Percentiles rank a stretch among this genome's conserved stretches.
phyloP scores from a whole-genome alignment of 2,329 filamentous ascomycete species.

The Canariomyces notabilis region DNA sequence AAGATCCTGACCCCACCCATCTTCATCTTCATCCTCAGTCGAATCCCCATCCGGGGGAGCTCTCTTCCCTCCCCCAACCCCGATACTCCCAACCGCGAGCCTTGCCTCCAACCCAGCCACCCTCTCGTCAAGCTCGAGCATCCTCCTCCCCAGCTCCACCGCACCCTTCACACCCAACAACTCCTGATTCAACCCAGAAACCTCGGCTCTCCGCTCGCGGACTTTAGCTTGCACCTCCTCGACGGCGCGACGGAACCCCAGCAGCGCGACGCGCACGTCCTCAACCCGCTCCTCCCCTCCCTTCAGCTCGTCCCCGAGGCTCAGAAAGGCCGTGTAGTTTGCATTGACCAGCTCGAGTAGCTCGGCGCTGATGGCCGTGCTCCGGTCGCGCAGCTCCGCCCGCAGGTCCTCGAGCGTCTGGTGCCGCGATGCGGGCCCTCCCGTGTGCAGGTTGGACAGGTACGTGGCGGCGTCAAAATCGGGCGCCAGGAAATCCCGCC shows the following conservation, averaged over 20 bases:
- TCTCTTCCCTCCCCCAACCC: slow-evolving; percentile 22
- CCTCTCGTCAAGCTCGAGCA: slow-evolving; percentile 64
- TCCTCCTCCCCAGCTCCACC: slow-evolving; percentile 55
- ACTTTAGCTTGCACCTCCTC: slow-evolving; percentile 67
- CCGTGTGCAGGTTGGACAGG: slow-evolving; percentile 48
- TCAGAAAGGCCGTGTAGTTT: slow-evolving; percentile 89
- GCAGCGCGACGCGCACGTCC: slow-evolving; percentile 77
- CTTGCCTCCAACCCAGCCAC: slow-evolving; percentile 58
- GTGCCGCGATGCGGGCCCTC: slow-evolving; percentile 61
- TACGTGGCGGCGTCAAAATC: slow-evolving; percentile 77
- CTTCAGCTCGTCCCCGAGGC: slow-evolving; percentile 71
- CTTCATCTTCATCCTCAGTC: slow-evolving; percentile 27
- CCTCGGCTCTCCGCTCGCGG: slow-evolving; percentile 47
- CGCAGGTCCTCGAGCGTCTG: slow-evolving; percentile 94
- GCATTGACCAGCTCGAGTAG: slow-evolving; percentile 90
- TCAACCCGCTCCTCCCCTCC: slow-evolving; percentile 91
- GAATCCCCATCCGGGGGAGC: slow-evolving; percentile 28
- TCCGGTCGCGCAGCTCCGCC: slow-evolving; percentile 75
- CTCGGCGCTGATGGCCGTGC: slow-evolving; percentile 74
- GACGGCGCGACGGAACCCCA: slow-evolving; percentile 81
- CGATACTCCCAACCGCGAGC: slow-evolving; percentile 46
- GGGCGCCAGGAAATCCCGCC: slow-evolving; percentile 72
- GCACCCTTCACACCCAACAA: slow-evolving; percentile 58
- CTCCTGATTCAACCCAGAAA: slow-evolving; percentile 40
- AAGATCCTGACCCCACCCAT: slow-evolving; percentile 29